phyloP scores from a whole-genome alignment of 768 basidiomycete species.

The Collybia nuda region DNA sequence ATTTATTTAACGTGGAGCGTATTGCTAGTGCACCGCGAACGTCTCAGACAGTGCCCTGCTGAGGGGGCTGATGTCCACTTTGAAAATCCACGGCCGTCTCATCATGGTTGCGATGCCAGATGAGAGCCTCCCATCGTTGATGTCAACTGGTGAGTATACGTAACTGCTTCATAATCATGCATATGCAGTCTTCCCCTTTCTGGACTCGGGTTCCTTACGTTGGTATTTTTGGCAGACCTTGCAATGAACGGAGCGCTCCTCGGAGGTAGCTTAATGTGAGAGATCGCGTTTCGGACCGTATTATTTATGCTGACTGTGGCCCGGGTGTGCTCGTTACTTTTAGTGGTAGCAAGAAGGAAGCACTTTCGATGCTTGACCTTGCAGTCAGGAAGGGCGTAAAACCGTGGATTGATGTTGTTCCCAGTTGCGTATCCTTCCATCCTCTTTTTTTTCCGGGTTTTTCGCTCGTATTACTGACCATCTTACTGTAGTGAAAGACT shows the following conservation, averaged over 20 bases:
- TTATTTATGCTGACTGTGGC: slow-evolving; percentile 2
- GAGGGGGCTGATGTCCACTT: slow-evolving; percentile 35
- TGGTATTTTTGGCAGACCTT: slow-evolving; percentile 14
- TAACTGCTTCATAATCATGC: slow-evolving; percentile 17
- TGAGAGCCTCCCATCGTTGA: slow-evolving; percentile 38
- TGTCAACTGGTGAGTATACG: slow-evolving; percentile 23
- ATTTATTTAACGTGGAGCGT: background rate
- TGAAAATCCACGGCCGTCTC: slow-evolving; percentile 51
- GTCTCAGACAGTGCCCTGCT: slow-evolving; percentile 27
- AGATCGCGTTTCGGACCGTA: background rate
- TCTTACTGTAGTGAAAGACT: slow-evolving; percentile 36
- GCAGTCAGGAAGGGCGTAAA: slow-evolving; percentile 53
- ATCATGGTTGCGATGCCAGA: slow-evolving; percentile 61
- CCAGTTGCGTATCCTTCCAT: slow-evolving; percentile 24
- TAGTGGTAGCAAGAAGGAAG: slow-evolving; percentile 60
- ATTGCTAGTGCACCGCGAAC: slow-evolving; percentile 25
- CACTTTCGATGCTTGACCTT: slow-evolving; percentile 59
- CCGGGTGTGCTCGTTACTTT: slow-evolving; percentile 24
- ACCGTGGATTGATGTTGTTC: slow-evolving; percentile 44
- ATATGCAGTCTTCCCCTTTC: slow-evolving; percentile 7
- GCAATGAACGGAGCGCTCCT: slow-evolving; percentile 21
- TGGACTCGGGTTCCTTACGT: background rate
- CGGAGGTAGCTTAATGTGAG: slow-evolving; percentile 30
- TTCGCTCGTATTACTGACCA: background rate
- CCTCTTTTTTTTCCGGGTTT: too few relatives aligned